These are phyloP conservation scores for Sarocladium oryzae DNA, from an alignment of 2,329 filamentous ascomycete species.

Conservation along the genomic window DNA sequence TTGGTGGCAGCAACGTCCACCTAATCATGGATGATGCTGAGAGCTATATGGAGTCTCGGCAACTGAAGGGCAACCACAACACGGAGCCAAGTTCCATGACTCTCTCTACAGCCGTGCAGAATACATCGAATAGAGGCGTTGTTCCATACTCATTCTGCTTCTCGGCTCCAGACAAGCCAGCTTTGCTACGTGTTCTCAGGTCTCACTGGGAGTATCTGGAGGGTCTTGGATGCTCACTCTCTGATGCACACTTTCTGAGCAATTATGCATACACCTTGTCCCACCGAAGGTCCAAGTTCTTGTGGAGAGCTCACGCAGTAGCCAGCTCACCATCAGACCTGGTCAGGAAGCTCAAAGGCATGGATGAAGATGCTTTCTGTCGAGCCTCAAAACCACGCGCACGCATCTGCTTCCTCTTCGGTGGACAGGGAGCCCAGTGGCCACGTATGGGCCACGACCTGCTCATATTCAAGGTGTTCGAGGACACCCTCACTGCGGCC, in stretches of 20 bases:
- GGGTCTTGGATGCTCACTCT: background rate
- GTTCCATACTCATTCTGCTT: background rate
- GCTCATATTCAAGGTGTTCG: slow-evolving; percentile 15
- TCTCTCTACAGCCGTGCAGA: slow-evolving; percentile 17
- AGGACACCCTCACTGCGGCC: slow-evolving; percentile 12
- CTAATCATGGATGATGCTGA: slow-evolving; percentile 35
- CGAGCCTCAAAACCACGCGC: background rate
- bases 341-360: background rate
- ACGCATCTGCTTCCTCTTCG: slow-evolving; percentile 20
- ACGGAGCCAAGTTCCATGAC: background rate
- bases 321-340: background rate
- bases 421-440: slow-evolving; percentile 29
- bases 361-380: background rate
- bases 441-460: slow-evolving; percentile 23
- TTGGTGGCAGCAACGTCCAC: slow-evolving; percentile 52
- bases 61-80: background rate
- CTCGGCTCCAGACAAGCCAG: background rate
- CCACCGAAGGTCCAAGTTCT: slow-evolving; percentile 36
- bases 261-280: slow-evolving; percentile 34
- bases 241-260: background rate
- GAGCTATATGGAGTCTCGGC: slow-evolving; percentile 21
- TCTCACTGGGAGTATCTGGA: background rate
- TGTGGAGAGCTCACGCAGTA: slow-evolving; percentile 28
- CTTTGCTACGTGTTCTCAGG: background rate
- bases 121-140: slow-evolving; percentile 21